phyloP scores from a whole-genome alignment of 208 protist genomes.

The Angomonas deanei region DNA sequence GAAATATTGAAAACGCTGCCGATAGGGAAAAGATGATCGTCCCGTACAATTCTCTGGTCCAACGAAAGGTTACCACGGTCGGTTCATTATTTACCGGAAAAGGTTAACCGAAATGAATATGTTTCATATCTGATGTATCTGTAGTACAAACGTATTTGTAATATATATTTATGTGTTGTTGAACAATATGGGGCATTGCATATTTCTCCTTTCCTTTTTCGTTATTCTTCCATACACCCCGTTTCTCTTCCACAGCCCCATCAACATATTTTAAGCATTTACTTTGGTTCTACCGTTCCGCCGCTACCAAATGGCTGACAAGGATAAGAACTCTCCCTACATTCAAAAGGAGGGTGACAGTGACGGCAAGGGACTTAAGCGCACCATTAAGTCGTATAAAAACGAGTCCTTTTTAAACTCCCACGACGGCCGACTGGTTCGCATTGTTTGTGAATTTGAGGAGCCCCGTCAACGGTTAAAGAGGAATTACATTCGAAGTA shows the following conservation, averaged over 20 bases:
- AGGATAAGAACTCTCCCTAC: conserved; percentile 48
- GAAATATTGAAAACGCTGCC: neutral
- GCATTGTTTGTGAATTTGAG: conserved; percentile 92
- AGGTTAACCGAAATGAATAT: neutral
- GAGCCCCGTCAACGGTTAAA: conserved; percentile 74
- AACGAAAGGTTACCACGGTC: neutral
- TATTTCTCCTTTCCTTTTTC: neutral
- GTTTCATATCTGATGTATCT: no score
- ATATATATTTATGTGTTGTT: neutral
- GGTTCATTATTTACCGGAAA: neutral
- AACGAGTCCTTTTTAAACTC: conserved; percentile 75
- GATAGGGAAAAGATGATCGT: neutral
- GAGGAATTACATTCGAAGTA: conserved; percentile 67
- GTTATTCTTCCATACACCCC: neutral
- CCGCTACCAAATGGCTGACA: conserved; percentile 11
- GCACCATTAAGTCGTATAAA: conserved; percentile 87
- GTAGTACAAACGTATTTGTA: no score
- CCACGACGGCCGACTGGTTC: conserved; percentile 71
- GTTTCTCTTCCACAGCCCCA: neutral
- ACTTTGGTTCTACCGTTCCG: neutral
- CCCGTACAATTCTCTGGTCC: neutral
- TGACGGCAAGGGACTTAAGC: conserved; percentile 34
- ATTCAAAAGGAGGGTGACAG: conserved; percentile 62
- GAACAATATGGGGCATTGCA: neutral
- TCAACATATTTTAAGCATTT: no score